These are phyloP conservation scores for Albugo laibachii DNA, from an alignment of 352 stramenopile genomes.

Conservation along the genomic window DNA sequence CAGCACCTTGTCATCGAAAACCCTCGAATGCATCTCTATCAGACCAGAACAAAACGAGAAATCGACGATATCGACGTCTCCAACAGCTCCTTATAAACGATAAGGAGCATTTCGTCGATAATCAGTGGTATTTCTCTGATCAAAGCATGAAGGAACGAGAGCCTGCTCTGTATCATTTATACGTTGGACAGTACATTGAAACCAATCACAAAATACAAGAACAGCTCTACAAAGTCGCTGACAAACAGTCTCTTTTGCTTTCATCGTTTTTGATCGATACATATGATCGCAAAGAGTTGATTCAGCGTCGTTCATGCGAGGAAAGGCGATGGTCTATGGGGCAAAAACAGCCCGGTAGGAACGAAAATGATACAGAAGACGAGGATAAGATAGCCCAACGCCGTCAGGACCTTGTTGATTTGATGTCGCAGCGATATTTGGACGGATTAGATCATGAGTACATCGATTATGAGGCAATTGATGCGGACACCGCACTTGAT, in stretches of 20 bases:
- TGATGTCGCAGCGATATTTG: constrained; percentile 58
- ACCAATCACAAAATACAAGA: constrained; percentile 4
- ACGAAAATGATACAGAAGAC: constrained; percentile 22
- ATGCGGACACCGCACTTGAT: constrained; percentile 34
- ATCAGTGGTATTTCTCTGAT: constrained; percentile 57
- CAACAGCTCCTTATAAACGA: constrained; percentile 28
- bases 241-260: constrained; percentile 5
- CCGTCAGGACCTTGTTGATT: constrained; percentile 36
- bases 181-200: constrained; percentile 37
- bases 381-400: constrained; percentile 22
- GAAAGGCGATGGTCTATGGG: constrained; percentile 28
- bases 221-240: constrained; percentile 5
- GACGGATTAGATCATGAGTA: constrained; percentile 33
- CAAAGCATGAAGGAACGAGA: constrained; percentile 61
- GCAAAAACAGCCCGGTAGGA: constrained; percentile 19
- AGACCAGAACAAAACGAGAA: constrained; percentile 22
- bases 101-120: constrained; percentile 1
- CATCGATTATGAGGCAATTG: constrained; percentile 44
- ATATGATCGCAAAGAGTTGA: constrained; percentile 44
- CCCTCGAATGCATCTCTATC: constrained; percentile 1
- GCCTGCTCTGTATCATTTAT: constrained; percentile 66
- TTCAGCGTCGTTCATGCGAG: constrained; percentile 29
- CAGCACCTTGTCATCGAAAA: constrained; percentile 1
- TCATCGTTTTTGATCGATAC: constrained; percentile 54
- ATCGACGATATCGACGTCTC: constrained; percentile 46